Evolutionary conservation across 129 eudicot species (phyloP).

Genomic region (Logfia minima): DNA sequence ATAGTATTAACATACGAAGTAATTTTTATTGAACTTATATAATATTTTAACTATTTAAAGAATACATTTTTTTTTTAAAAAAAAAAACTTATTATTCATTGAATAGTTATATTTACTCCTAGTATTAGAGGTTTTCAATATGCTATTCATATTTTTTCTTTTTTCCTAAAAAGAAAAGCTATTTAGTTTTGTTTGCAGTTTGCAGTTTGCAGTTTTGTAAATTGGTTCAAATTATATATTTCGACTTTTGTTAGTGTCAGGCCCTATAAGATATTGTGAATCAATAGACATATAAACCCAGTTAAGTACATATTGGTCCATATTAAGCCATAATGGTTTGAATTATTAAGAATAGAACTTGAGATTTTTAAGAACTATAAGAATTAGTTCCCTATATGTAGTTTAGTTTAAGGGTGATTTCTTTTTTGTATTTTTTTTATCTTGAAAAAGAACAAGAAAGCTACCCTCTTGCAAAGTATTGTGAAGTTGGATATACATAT

Average conservation of each 20-base stretch:
- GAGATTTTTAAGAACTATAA: background rate
- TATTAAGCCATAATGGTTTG: background rate
- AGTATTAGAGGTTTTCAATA: too few species aligned
- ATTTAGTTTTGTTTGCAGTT: background rate
- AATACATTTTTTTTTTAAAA: too few species aligned
- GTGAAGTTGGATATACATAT: background rate
- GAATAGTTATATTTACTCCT: too few species aligned
- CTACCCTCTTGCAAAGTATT: background rate
- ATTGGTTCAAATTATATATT: background rate
- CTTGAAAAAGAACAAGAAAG: background rate
- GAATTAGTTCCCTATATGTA: background rate
- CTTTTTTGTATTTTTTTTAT: too few species aligned
- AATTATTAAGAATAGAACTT: background rate
- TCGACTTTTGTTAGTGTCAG: background rate
- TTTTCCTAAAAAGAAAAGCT: background rate
- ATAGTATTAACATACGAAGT: too few species aligned
- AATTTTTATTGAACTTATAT: too few species aligned
- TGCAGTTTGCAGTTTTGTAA: background rate
- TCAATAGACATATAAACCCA: background rate
- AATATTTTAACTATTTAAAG: too few species aligned
- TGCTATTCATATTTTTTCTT: background rate
- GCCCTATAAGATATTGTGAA: background rate
- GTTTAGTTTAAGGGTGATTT: background rate
- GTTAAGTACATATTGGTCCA: background rate
- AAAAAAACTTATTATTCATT: too few species aligned